Evolutionary conservation across 768 basidiomycete species (phyloP), one percentile per base, ranked within the genome.

Genomic region (Cyathus striatus): DNA sequence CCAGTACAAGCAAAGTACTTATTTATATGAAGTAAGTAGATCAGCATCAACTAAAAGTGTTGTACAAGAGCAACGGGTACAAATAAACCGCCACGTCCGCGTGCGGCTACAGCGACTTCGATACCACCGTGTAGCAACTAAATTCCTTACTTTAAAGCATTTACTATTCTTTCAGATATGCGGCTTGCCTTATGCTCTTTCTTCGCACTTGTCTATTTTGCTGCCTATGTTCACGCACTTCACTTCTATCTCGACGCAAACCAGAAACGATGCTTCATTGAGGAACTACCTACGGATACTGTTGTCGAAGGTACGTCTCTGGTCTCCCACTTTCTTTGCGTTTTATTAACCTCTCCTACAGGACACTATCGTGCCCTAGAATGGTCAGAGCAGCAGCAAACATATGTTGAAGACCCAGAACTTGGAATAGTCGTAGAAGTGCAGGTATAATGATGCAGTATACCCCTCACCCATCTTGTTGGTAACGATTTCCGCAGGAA

Each of bases 221-320:
- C 63, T 73, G 45, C 70, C 30, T 57, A 72, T 16, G 74, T 70
- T 14, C 76, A 83, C 59, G 91, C 89, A 22, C 82, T 99, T 21
- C 96, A 99, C 60, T 96, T 98, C 65, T 99, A 99, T 61, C 79
- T 99, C 45, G 92, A 96, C 59, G 83, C 92, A 14, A 87, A 90
- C 57, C 90, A 96, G 63, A 84, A 86, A 56, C 78, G 88, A 38
- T 99, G 96, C 62, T 98, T 98, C 67, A 78, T 98, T 45, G 96
- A 98, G 59, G 96, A 99, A 61, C 70, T 98, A 16, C 95, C 96
- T 10, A 81, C 83, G 2, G 87, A 95, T 63, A 97, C 93, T n/a
- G 83, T 93, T 22, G 90, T 95, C 26, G 90, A 96, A 72, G 91
- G 94, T 89, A 54, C 47, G 72, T 24, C 24, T 48, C 14, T 23